phyloP scores from a whole-genome alignment of 176 grass and related monocot genomes.

The Microstegium vimineum region DNA sequence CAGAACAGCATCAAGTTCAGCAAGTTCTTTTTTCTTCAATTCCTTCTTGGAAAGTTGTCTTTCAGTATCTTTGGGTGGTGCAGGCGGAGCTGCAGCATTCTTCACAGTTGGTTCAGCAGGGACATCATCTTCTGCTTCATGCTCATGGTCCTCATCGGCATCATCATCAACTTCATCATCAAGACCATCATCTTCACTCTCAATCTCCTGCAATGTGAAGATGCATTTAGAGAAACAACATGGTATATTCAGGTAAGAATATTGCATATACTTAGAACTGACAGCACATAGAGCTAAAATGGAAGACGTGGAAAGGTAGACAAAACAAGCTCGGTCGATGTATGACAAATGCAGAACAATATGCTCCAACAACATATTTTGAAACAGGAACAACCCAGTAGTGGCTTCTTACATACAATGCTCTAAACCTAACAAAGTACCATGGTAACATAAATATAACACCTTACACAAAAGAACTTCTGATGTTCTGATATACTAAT shows the following conservation, averaged over 20 bases:
- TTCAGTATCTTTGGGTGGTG: conserved; percentile 68
- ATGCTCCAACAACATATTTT: neutral
- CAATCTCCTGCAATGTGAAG: conserved; percentile 59
- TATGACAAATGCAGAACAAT: conserved; percentile 5
- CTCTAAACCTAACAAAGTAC: neutral
- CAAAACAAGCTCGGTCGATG: neutral
- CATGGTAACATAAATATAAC: neutral
- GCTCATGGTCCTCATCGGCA: conserved; percentile 52
- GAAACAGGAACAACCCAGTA: neutral
- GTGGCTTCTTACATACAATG: conserved; percentile 1
- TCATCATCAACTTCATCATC: conserved; percentile 67
- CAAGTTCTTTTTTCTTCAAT: conserved; percentile 92
- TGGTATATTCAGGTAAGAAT: neutral
- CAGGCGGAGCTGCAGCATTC: conserved; percentile 39
- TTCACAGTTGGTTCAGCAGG: conserved; percentile 31
- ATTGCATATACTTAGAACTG: neutral
- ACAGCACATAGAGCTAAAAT: neutral
- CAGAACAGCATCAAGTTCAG: conserved; percentile 83
- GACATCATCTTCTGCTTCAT: conserved; percentile 47
- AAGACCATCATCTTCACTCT: conserved; percentile 85
- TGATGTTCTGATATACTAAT: neutral
- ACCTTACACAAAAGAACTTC: neutral
- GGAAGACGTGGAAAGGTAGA: neutral
- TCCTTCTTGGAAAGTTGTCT: conserved; percentile 96
- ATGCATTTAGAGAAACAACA: conserved; percentile 6